These are phyloP conservation scores for Trichoderma hamatum DNA, from an alignment of 2,329 filamentous ascomycete genomes.

Conservation along the genomic window DNA sequence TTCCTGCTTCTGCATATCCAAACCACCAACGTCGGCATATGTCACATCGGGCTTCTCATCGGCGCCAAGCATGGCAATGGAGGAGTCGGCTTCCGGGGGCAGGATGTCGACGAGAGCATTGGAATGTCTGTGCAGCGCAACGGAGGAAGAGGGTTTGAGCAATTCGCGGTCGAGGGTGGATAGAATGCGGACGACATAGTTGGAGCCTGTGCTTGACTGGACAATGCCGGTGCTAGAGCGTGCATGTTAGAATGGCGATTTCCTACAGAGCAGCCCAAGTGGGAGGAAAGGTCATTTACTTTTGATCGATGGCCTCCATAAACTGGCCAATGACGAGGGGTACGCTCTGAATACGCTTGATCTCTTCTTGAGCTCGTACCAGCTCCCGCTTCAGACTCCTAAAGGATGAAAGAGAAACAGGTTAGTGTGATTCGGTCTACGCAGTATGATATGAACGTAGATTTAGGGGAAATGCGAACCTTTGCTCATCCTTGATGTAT, in stretches of 20 bases:
- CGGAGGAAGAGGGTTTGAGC: slow-evolving; percentile 95
- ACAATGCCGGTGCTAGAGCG: slow-evolving; percentile 85
- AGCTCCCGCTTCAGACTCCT: slow-evolving; percentile 96
- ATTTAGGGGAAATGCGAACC: slow-evolving; percentile 50
- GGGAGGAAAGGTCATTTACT: slow-evolving; percentile 56
- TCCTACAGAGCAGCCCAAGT: neutral
- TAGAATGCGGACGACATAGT: slow-evolving; percentile 97
- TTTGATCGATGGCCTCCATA: slow-evolving; percentile 99
- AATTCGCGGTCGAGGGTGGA: slow-evolving; percentile 98
- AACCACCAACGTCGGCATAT: slow-evolving; percentile 94
- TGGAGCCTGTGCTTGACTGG: slow-evolving; percentile 95
- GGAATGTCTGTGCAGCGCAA: slow-evolving; percentile 95
- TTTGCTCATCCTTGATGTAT: slow-evolving; percentile 99
- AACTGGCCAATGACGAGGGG: slow-evolving; percentile 98
- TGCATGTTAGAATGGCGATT: neutral
- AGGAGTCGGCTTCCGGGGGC: slow-evolving; percentile 97
- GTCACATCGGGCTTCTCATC: slow-evolving; percentile 99
- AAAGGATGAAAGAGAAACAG: slow-evolving; percentile 32
- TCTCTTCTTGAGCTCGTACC: slow-evolving; percentile 96
- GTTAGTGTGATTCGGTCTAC: neutral
- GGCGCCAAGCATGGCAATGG: slow-evolving; percentile 94
- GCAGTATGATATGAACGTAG: neutral
- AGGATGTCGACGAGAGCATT: slow-evolving; percentile 98
- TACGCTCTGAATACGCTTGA: slow-evolving; percentile 98
- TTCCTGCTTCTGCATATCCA: slow-evolving; percentile 99